Evolutionary conservation across 129 eudicot genomes (phyloP), one percentile per base, ranked within the genome.

Genomic region (Saussurea involucrata): DNA sequence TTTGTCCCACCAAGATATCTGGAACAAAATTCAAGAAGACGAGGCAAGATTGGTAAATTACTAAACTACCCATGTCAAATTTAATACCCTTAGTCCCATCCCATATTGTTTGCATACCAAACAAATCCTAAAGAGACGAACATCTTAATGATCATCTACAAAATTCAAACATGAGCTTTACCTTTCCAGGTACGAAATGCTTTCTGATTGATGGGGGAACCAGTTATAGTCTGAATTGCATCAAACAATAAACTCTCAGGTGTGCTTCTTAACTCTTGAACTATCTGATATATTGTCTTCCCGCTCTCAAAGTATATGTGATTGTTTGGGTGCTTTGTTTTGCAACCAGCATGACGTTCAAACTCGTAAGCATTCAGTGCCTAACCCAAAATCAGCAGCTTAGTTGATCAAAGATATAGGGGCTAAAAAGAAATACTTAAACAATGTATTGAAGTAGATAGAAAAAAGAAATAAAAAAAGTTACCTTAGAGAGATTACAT

Each of bases 101-200:
- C 4, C 17, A 17, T 40, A 17, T 17, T 40, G 49, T 40, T 40
- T 40, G 49, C 17, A 3, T 40, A 40, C 49, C 49, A 40, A 9
- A 40, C 49, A 1, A 40, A 40, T 17, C 11, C 17, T 40, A 37
- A 10, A 40, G 49, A 15, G 9, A 18, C 21, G 8, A 9, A 29
- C 22, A 28, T 68, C 4, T 5, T 40, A n/a, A 82, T 12, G 68
- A 63, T 31, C 12, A 27, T 57, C 25, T 17, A 61, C 3, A 40
- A 2, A 1, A 61, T 61, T 24, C 7, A 13, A 15, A 25, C 21
- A 37, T 5, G n/a, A 32, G 25, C n/a, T 57, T 60, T 72, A 92
- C 97, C 97, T 88, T 89, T 92, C 97, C 97, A 92, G 77, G 71
- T 80, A 42, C 97, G 89, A 71, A 92, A 92, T 28, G 97, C 95